Base-by-base conservation (phyloP, 2,329 filamentous ascomycete species). In the Aspergillus terreus region DNA sequence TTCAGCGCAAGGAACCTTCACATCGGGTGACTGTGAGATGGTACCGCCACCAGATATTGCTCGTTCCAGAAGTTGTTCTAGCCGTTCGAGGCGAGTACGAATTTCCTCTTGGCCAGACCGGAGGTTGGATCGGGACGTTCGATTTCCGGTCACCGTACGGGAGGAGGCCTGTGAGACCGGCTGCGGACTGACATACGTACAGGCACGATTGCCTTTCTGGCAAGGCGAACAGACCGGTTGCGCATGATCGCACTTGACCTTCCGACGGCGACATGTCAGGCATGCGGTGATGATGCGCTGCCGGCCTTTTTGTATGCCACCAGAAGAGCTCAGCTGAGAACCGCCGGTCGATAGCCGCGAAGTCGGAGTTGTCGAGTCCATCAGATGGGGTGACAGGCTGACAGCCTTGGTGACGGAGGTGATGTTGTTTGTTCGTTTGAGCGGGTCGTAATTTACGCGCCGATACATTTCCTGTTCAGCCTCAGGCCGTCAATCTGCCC, bases 11-110 rank as follows among this genome's bases (percentile, higher is more conserved):
- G 43, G 14, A 6, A 10, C 43, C n/a, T 45, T 25, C 43, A 30
- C n/a, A 32, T 45, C 43, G 25, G 32, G 14, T 17, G 11, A 21
- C 10, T 25, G 32, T 14, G 49, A 35, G 25, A 46, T 10, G 25
- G 32, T 17, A 40, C 4, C 19, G 6, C 17, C 40, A 15, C 43
- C 42, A 9, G 36, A 23, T 2, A 55, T 55, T 15, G 45, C 46
- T 36, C 49, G 45, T 36, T 55, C 49, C 12, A 52, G 50, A 11
- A 55, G 45, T 25, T 38, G 45, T 41, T 52, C 52, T 17, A 48
- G 25, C 11, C 50, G 45, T 25, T 52, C 52, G 30, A 51, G 50
- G 12, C 49, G 49, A 21, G 21, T 41, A 4, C 50, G 41, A 35
- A 55, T 48, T 23, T 55, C 52, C 10, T 46, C 36, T 38, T 55